These are phyloP conservation scores for Syncephalastrum monosporum DNA, from an alignment of 371 early-diverging fungal genomes.

Conservation along the genomic window DNA sequence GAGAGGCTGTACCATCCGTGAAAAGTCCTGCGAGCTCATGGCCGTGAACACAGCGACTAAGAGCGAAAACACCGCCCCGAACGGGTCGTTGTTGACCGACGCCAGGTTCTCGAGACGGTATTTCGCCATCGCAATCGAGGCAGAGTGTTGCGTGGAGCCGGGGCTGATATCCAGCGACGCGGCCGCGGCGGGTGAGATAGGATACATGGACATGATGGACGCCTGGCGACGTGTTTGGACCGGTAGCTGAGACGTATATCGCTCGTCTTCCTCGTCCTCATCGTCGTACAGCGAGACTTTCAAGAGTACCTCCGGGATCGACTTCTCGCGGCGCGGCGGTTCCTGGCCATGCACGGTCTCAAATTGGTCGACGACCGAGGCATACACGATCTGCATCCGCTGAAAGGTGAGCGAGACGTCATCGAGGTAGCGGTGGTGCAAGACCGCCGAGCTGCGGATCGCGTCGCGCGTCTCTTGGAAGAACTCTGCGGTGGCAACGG, in stretches of 20 bases:
- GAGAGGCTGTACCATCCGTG: constrained; percentile 41
- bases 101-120: constrained; percentile 41
- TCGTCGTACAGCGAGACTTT: not conserved
- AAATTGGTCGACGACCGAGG: constrained; percentile 25
- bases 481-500: constrained; percentile 25
- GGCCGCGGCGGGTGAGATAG: constrained; percentile 18
- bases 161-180: constrained; percentile 26
- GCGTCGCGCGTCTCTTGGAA: constrained; percentile 11
- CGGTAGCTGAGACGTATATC: constrained; percentile 3
- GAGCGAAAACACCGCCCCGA: constrained; percentile 53
- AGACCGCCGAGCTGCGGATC: constrained; percentile 1
- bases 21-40: constrained; percentile 45
- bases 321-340: constrained; percentile 3
- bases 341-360: constrained; percentile 16
- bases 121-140: constrained; percentile 16
- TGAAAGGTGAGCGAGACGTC: constrained; percentile 43
- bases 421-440: constrained; percentile 20
- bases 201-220: constrained; percentile 17
- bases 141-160: constrained; percentile 7
- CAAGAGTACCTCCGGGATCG: constrained; percentile 1
- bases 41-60: constrained; percentile 58
- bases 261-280: not conserved
- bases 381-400: constrained; percentile 33
- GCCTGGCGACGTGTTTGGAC: constrained; percentile 11
- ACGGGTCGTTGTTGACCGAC: constrained; percentile 51